phyloP scores from a whole-genome alignment of 2,329 filamentous ascomycete species.

The Chaetoscypha palmicola region DNA sequence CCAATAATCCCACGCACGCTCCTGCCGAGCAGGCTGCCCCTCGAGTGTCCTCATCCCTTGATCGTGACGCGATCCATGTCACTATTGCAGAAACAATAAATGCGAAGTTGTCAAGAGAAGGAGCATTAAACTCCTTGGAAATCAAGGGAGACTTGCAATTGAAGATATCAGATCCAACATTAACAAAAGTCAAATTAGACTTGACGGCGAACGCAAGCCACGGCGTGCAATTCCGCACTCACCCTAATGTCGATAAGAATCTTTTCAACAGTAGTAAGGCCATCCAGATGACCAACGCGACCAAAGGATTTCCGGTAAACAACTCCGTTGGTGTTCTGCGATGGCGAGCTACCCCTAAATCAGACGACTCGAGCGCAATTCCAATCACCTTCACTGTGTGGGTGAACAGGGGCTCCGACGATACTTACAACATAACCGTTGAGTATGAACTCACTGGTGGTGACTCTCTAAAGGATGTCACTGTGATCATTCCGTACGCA shows the following conservation, averaged over 20 bases:
- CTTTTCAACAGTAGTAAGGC: conserved; percentile 75
- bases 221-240: conserved; percentile 86
- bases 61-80: conserved; percentile 81
- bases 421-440: conserved; percentile 82
- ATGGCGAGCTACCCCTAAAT: conserved; percentile 81
- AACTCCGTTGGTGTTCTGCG: conserved; percentile 87
- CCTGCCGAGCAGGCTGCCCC: conserved; percentile 49
- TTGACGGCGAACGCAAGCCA: conserved; percentile 70
- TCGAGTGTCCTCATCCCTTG: conserved; percentile 58
- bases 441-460: conserved; percentile 89
- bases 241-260: conserved; percentile 90
- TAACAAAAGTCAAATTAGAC: conserved; percentile 87
- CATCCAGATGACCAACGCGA: conserved; percentile 84
- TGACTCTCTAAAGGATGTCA: conserved; percentile 74
- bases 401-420: conserved; percentile 80
- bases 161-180: conserved; percentile 76
- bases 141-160: conserved; percentile 90
- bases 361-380: conserved; percentile 70
- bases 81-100: conserved; percentile 85
- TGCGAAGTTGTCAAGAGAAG: conserved; percentile 82
- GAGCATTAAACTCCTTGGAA: conserved; percentile 75
- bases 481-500: conserved; percentile 79
- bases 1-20: conserved; percentile 40
- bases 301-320: conserved; percentile 88
- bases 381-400: conserved; percentile 97